Percentiles rank a stretch among this genome's conserved stretches.
These are phyloP conservation scores for Aureoboletus auriporus DNA, from an alignment of 768 basidiomycete genomes.

Conservation along the genomic window DNA sequence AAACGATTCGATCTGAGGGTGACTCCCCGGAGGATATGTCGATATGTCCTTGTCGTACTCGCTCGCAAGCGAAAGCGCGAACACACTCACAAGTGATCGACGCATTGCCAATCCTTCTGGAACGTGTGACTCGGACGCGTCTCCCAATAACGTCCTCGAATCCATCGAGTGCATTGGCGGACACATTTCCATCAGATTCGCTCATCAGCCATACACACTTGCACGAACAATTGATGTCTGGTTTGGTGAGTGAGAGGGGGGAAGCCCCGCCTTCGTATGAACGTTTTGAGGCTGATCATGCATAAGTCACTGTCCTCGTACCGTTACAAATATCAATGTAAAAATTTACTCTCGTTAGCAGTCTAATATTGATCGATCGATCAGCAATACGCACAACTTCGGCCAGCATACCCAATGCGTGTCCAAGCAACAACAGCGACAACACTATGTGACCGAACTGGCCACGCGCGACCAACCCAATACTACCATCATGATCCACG, in stretches of 20 bases:
- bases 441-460: too few relatives aligned
- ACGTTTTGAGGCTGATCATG: not conserved
- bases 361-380: too few relatives aligned
- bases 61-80: conserved; percentile 11
- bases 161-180: conserved; percentile 13
- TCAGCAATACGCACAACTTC: too few relatives aligned
- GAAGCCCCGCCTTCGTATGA: conserved; percentile 69
- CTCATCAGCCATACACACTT: conserved; percentile 44
- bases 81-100: not conserved
- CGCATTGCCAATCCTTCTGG: not conserved
- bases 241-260: conserved; percentile 75
- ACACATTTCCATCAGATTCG: conserved; percentile 24
- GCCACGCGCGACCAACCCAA: too few relatives aligned
- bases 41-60: conserved; percentile 44
- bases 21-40: conserved; percentile 5
- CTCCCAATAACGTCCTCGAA: conserved; percentile 30
- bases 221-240: conserved; percentile 79
- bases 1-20: conserved; percentile 20
- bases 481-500: too few relatives aligned
- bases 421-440: too few relatives aligned
- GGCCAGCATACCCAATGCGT: too few relatives aligned
- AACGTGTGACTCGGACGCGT: conserved; percentile 31
- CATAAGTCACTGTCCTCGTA: not conserved
- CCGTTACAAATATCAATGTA: too few relatives aligned
- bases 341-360: too few relatives aligned